phyloP scores from a whole-genome alignment of 148 eudicot genomes.

The Rhododendron kiyosumense region DNA sequence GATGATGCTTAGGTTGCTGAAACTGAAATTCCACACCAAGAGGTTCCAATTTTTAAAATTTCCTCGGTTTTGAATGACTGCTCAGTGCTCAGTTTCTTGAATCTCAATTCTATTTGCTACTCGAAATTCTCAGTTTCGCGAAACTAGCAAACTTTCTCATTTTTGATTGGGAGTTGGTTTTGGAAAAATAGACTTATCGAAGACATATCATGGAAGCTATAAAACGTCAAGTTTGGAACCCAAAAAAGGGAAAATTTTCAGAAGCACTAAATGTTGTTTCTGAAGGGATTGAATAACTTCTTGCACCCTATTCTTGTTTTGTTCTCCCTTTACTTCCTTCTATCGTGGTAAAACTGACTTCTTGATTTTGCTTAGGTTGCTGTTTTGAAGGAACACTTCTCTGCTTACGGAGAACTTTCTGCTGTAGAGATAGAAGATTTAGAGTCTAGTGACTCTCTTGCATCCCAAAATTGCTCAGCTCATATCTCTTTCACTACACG shows the following conservation, averaged over 20 bases:
- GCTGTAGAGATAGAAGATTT: constrained; percentile 51
- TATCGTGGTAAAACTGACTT: neutral
- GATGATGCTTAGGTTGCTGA: constrained; percentile 27
- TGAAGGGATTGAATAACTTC: neutral
- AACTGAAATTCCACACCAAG: neutral
- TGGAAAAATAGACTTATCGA: neutral
- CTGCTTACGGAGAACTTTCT: constrained; percentile 50
- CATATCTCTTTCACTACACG: constrained; percentile 64
- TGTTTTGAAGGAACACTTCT: constrained; percentile 71
- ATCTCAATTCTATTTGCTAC: neutral
- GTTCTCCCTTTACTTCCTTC: neutral
- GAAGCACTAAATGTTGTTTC: neutral
- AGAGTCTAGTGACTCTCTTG: constrained; percentile 31
- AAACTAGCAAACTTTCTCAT: neutral
- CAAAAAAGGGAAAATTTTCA: neutral
- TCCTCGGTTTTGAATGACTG: neutral
- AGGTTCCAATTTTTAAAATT: neutral
- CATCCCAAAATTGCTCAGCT: constrained; percentile 37
- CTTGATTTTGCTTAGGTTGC: constrained; percentile 40
- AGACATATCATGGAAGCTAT: neutral
- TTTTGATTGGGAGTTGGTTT: neutral
- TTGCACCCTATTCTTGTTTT: neutral
- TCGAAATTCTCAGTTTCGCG: neutral
- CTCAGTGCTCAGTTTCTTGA: neutral
- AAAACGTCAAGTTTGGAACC: neutral